phyloP scores from a whole-genome alignment of 2,329 filamentous ascomycete species.

The Stemphylium lycopersici region DNA sequence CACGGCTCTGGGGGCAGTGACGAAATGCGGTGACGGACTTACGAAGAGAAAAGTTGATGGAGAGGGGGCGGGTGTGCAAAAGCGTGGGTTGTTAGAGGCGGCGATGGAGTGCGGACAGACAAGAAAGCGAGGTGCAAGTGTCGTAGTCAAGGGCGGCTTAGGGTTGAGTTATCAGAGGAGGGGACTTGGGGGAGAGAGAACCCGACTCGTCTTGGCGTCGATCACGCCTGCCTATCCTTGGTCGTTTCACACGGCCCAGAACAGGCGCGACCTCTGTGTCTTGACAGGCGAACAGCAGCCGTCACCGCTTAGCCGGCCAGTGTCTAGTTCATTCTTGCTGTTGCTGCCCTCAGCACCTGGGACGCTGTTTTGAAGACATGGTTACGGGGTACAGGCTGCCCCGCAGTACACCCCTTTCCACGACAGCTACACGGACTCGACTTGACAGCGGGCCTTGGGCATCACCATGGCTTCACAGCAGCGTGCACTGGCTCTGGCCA shows the following conservation, averaged over 20 bases:
- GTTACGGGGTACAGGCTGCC: conserved; percentile 15
- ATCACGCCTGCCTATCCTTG: conserved; percentile 35
- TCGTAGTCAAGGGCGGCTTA: conserved; percentile 29
- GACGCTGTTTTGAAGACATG: neutral
- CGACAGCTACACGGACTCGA: conserved; percentile 19
- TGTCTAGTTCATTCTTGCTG: neutral
- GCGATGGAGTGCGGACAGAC: conserved; percentile 22
- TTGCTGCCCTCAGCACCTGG: neutral
- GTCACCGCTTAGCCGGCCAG: conserved; percentile 19
- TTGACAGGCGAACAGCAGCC: conserved; percentile 16
- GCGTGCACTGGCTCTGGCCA: neutral
- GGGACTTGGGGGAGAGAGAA: conserved; percentile 31
- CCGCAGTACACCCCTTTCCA: conserved; percentile 25
- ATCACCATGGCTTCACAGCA: conserved; percentile 1
- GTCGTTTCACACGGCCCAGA: conserved; percentile 35
- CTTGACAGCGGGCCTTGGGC: conserved; percentile 14
- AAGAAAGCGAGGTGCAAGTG: conserved; percentile 27
- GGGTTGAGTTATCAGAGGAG: conserved; percentile 35
- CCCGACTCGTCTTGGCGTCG: conserved; percentile 30
- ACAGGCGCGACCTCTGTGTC: conserved; percentile 25
- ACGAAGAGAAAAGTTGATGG: conserved; percentile 27
- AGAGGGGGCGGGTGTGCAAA: conserved; percentile 18
- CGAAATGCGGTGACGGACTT: conserved; percentile 40
- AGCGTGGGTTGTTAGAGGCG: conserved; percentile 15
- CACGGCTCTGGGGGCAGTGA: conserved; percentile 32